Conservation (phyloP, 2,329 filamentous ascomycete species). For the Exophiala bonariae region DNA sequence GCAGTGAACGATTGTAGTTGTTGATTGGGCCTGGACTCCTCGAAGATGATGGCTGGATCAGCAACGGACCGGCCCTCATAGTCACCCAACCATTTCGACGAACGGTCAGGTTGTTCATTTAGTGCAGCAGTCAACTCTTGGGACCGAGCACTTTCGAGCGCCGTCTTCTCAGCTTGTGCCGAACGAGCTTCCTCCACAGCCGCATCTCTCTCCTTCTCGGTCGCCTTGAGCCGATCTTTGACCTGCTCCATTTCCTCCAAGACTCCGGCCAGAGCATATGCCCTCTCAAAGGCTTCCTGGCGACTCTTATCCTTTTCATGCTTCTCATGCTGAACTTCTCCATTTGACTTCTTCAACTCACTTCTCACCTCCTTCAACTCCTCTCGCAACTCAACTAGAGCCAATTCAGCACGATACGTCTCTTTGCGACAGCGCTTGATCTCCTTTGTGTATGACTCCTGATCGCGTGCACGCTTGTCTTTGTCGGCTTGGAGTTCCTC, state of each 20-base stretch:
- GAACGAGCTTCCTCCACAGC: slow-evolving; percentile 16
- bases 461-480: slow-evolving; percentile 49
- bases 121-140: neutral
- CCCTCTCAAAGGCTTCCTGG: slow-evolving; percentile 49
- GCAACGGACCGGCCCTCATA: neutral
- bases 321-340: slow-evolving; percentile 53
- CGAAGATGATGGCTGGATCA: neutral
- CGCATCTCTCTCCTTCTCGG: slow-evolving; percentile 38
- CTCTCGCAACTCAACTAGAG: slow-evolving; percentile 56
- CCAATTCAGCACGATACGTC: slow-evolving; percentile 57
- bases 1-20: neutral
- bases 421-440: slow-evolving; percentile 57
- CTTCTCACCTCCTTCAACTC: slow-evolving; percentile 43
- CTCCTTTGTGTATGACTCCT: slow-evolving; percentile 57
- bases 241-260: slow-evolving; percentile 45
- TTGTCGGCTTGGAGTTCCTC: slow-evolving; percentile 55
- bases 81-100: slow-evolving; percentile 3
- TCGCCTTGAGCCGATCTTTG: slow-evolving; percentile 41
- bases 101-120: slow-evolving; percentile 1
- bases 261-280: slow-evolving; percentile 45
- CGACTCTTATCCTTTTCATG: slow-evolving; percentile 45
- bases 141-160: neutral
- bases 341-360: slow-evolving; percentile 52
- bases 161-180: slow-evolving; percentile 3
- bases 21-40: neutral